phyloP scores from a whole-genome alignment of 164 flowering plant species.

The Umbilicus rupestris region DNA sequence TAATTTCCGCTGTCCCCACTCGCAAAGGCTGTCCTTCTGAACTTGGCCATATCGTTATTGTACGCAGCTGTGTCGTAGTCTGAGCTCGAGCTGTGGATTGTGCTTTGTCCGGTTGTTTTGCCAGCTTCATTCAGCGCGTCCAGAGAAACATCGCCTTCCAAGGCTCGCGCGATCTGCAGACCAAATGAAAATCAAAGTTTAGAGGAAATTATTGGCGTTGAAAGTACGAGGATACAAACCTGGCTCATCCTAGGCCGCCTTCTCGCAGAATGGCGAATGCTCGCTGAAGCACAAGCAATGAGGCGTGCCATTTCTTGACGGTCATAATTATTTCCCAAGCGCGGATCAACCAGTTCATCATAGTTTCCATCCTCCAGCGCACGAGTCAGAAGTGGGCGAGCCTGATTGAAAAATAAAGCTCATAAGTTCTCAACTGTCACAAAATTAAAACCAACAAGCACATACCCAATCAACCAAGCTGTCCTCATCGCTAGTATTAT shows the following conservation, averaged over 20 bases:
- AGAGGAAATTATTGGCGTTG: too few species aligned
- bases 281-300: constrained; percentile 68
- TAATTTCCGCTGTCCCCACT: constrained; percentile 9
- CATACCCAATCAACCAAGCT: constrained; percentile 80
- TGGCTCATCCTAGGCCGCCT: constrained; percentile 85
- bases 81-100: background rate
- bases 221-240: constrained; percentile 42
- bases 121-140: constrained; percentile 6
- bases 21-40: constrained; percentile 10
- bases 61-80: constrained; percentile 5
- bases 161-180: constrained; percentile 7
- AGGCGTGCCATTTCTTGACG: constrained; percentile 51
- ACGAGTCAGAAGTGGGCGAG: constrained; percentile 40
- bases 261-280: constrained; percentile 67
- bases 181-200: background rate
- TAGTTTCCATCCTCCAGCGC: constrained; percentile 44
- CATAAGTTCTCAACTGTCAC: background rate
- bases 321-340: constrained; percentile 33
- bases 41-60: constrained; percentile 6
- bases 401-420: constrained; percentile 24
- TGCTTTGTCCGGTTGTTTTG: background rate
- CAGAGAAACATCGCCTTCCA: constrained; percentile 3
- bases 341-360: constrained; percentile 43
- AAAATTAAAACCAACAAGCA: background rate
- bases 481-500: constrained; percentile 34